Evolutionary conservation across 805 yeast genomes (phyloP), one percentile per base, ranked within the genome.

Genomic region (Suhomyces vadensis): DNA sequence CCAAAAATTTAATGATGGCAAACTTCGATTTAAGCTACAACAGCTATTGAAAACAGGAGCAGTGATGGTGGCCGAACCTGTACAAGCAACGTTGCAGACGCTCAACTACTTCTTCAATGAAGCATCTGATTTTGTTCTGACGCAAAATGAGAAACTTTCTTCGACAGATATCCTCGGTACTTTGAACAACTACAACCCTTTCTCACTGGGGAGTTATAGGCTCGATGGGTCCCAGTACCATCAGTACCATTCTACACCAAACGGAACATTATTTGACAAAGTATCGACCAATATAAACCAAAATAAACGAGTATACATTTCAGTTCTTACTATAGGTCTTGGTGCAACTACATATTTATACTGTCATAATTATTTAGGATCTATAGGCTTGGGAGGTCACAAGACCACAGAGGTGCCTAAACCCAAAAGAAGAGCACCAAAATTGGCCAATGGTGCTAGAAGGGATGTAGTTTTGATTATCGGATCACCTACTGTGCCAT

Each of bases 401-500:
- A 14, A 11, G 9, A 10, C 20, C n/a, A 16, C 13, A 27, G 31
- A 42, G 17, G 23, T 37, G 35, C 9, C 45, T 16, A 22, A 46
- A n/a, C 26, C 43, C 19, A 67, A 61, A 48, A 66, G 92, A 53
- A 67, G 82, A 46, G 95, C 90, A 1, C 72, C 75, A 4, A 74
- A 81, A 46, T 69, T 88, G 24, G 53, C 75, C 4, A 82, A 82
- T 48, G 94, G 95, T 1, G 85, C 87, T 3, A 68, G 96, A 39
- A 74, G 76, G 47, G 94, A 87, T 53, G 92, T 86, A 6, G 79
- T 88, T 2, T 67, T 89, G 16, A 67, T 88, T 4, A 74, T 87
- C 3, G 95, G 95, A 1, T 82, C 89, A 1, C 90, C 91, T 2
- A 72, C 79, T 2, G 92, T 86, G 49, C 88, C 89, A 1, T 65